Base-by-base conservation (phyloP, 176 grass and related monocot species). In the Bolboschoenus planiculmis region DNA sequence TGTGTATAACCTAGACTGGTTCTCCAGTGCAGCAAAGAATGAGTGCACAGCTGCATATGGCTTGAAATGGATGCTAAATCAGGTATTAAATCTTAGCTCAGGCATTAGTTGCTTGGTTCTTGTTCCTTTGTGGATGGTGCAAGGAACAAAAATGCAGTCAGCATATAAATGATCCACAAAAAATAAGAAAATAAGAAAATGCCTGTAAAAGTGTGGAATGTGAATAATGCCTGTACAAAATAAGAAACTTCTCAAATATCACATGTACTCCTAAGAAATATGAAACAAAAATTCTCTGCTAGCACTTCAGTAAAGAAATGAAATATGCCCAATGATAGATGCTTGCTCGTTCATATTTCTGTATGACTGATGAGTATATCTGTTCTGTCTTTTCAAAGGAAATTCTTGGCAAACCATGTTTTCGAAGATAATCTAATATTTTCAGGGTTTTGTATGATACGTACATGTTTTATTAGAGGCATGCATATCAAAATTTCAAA, bases 1-100 rank as follows among this genome's bases (percentile, higher is more conserved):
- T 43, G 63, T 97, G 40, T 97, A 92, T 88, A 86, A 88, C 51
- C 78, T 97, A 73, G 95, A 97, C 27, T 97, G 92, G 95, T 26
- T 92, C 42, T 94, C 91, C 60, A 97, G 95, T 57, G 88, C 92
- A 0, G 88, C 88, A 2, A 97, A 97, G 72, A 97, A 97, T 62
- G 90, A 97, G n/a, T 97, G 95, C 81, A 87, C 86, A 7, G 81
- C 90, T 89, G 92, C 95, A 42, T 94, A 89, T 88, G 95, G 95
- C 57, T 89, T 97, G 37, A 97, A 97, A 51, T 97, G 95, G 95
- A 97, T 97, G 95, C 83, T 97, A 47, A 97, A 97, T 91, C 92
- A 97, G 92, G 95, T 97, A 66, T 9, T 30, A 16, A 31, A 47
- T 68, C 15, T 61, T 27, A 61, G 5, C 2, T 76, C 44, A 76